phyloP scores from a whole-genome alignment of 345 rosid genomes.

The Sisymbrium altissimum region DNA sequence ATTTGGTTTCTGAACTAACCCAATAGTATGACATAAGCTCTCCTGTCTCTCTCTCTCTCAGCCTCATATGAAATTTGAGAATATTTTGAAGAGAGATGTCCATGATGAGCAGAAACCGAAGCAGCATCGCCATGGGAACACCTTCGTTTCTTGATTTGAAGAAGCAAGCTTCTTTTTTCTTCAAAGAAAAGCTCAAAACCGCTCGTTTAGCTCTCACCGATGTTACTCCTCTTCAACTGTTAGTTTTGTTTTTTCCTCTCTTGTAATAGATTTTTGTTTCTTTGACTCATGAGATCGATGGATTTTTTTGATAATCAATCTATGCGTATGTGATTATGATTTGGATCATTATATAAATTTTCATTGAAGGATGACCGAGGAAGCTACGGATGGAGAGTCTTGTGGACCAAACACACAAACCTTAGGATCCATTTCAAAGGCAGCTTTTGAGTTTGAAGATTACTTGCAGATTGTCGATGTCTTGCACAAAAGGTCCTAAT shows the following conservation, averaged over 20 bases:
- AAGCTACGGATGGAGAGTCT: conserved; percentile 64
- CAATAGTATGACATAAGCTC: neutral
- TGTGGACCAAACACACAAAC: conserved; percentile 64
- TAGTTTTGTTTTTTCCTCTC: neutral
- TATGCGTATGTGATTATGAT: neutral
- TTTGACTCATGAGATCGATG: neutral
- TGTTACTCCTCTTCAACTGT: conserved; percentile 61
- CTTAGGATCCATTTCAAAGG: conserved; percentile 69
- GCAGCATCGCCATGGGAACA: conserved; percentile 44
- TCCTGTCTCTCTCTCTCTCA: neutral
- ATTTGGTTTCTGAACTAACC: neutral
- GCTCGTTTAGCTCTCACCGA: conserved; percentile 90
- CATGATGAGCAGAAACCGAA: conserved; percentile 44
- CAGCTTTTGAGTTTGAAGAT: conserved; percentile 93
- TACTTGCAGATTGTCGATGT: conserved; percentile 73
- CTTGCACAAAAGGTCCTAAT: conserved; percentile 65
- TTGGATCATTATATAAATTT: neutral
- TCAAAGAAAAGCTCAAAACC: conserved; percentile 89
- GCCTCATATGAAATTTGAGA: neutral
- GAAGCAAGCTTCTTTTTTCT: conserved; percentile 90
- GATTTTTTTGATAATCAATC: neutral
- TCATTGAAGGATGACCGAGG: conserved; percentile 71
- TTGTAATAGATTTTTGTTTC: neutral
- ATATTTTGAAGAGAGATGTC: conserved; percentile 38
- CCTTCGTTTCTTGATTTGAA: conserved; percentile 66